Base-by-base conservation (phyloP, 441 rosid genomes). In the Iberis amara region DNA sequence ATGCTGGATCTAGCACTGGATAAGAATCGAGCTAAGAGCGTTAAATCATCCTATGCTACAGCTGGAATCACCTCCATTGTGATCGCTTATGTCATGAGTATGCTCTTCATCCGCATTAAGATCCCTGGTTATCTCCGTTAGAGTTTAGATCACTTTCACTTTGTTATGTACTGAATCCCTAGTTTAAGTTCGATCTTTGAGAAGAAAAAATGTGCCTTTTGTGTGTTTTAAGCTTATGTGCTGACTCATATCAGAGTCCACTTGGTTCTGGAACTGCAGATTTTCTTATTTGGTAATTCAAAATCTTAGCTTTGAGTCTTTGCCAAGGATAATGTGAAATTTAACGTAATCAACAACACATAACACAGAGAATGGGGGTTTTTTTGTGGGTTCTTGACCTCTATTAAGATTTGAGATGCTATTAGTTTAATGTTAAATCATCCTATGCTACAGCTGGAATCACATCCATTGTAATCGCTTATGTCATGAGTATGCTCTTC, bases 91-190 rank as follows among this genome's bases (percentile, higher is more conserved):
- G 77, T 85, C 10, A 90, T 85, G 96, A 79, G 85, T 68, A 90
- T 80, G 86, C 95, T 90, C 41, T 90, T 90, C 49, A 79, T 90
- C 66, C 96, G 97, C 35, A 90, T 87, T 60, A 90, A 90, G 76
- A 87, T 90, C 77, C 97, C 97, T 21, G 98, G 76, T 57, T 90
- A 90, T 73, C 90, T 90, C 28, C 64, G 37, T 14, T 69, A 69
- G 52, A 2, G 1, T 44, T 45, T 41, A 43, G 30, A 43, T 62
- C 28, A 10, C 11, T 47, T 50, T 26, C 31, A 8, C 39, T 37
- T 47, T n/a, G n/a, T n/a, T n/a, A 1, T 0, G 10, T 55, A 31
- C 18, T 47, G 42, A 30, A 13, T 52, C 44, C 40, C 24, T 31
- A 27, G 56, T 33, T 44, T 46, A 28, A 32, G 15, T 23, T 58